A percentile compares a stretch with the other conserved stretches of the same genome.
These are phyloP conservation scores for Leccinum obscurum DNA, from an alignment of 768 basidiomycete genomes.

Conservation along the genomic window DNA sequence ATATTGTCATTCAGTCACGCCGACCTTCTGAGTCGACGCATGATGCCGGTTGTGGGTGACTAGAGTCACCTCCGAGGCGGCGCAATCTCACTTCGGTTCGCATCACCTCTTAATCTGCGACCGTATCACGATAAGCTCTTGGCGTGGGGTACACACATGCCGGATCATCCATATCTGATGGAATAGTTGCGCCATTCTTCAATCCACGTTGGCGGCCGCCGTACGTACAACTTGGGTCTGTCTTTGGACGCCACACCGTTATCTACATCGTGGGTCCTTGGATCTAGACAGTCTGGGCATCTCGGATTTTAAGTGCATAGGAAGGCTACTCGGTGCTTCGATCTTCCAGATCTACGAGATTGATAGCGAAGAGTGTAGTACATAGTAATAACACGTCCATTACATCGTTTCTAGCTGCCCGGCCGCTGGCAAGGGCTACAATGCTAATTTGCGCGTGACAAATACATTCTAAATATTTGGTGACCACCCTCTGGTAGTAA, in stretches of 20 bases:
- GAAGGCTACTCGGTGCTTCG: too few relatives aligned
- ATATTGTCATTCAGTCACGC: neutral
- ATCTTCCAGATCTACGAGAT: neutral
- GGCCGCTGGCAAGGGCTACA: neutral
- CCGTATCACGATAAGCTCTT: slow-evolving; percentile 3
- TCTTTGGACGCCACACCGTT: neutral
- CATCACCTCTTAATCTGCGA: slow-evolving; percentile 20
- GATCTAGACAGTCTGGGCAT: neutral
- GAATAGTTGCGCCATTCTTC: neutral
- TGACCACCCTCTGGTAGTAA: neutral
- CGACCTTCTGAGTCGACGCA: neutral
- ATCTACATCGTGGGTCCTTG: neutral
- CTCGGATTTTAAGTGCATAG: neutral
- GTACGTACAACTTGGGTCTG: neutral
- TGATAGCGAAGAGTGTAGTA: neutral
- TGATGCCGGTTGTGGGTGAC: neutral
- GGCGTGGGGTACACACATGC: neutral
- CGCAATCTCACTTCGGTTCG: neutral
- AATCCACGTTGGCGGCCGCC: neutral
- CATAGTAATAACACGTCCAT: neutral
- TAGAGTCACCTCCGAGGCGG: neutral
- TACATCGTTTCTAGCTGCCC: neutral
- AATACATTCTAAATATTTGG: slow-evolving; percentile 15
- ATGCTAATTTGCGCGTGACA: neutral
- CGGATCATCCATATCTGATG: neutral